phyloP scores from a whole-genome alignment of 768 basidiomycete species.

The Coprinellus micaceus region DNA sequence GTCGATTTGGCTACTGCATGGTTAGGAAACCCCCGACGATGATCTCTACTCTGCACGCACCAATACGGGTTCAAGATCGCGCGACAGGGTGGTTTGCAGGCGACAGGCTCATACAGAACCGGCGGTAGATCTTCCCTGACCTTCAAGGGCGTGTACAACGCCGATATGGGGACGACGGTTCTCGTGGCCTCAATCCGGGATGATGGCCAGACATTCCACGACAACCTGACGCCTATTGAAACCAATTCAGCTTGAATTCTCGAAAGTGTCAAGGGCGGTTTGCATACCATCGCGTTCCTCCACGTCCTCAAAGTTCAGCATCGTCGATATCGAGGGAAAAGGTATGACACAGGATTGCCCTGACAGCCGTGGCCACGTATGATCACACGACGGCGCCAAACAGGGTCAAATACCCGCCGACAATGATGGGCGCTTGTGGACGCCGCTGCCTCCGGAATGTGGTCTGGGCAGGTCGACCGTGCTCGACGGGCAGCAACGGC shows the following conservation, averaged over 20 bases:
- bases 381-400: background rate
- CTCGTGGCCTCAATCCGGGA: constrained; percentile 97
- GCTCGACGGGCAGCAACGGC: too few species aligned
- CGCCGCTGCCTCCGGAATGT: too few species aligned
- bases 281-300: constrained; percentile 90
- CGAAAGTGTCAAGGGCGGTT: background rate
- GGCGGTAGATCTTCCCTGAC: constrained; percentile 91
- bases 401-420: background rate
- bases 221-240: constrained; percentile 78
- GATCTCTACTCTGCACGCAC: constrained; percentile 34
- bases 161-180: constrained; percentile 96
- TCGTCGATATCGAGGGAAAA: constrained; percentile 30
- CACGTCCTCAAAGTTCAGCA: constrained; percentile 92
- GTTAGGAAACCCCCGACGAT: constrained; percentile 10
- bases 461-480: too few species aligned
- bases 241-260: background rate
- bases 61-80: constrained; percentile 98
- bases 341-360: background rate
- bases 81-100: constrained; percentile 96
- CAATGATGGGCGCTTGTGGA: too few species aligned
- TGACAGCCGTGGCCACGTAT: too few species aligned
- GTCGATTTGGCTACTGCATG: constrained; percentile 84
- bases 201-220: constrained; percentile 99
- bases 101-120: constrained; percentile 96
- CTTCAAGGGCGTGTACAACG: constrained; percentile 94